Evolutionary conservation across 305 asterid species (phyloP), one percentile per base, ranked within the genome.

Genomic region (Lippia alba): DNA sequence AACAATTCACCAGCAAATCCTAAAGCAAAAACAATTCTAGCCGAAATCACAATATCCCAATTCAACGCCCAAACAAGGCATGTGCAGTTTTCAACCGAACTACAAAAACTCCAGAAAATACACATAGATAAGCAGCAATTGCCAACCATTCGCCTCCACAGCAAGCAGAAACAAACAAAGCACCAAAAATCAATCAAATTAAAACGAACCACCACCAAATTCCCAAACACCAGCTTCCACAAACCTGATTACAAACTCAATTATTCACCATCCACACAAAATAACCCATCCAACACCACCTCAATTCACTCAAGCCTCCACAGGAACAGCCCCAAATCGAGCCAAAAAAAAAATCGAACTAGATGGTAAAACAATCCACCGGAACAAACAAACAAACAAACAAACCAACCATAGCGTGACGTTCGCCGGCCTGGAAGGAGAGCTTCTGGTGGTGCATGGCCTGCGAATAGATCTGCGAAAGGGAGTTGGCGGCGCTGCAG

Each of bases 401-500:
- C n/a, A n/a, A n/a, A n/a, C n/a, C n/a, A 67, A 87, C 92, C 88
- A 87, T 53, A 36, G 87, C 83, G 75, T 87, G 85, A 10, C 85
- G 88, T 74, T 87, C 90, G 30, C 90, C 90, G 75, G 86, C 83
- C 60, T 84, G 88, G 69, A 87, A 87, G 59, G 87, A 82, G 79
- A 83, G 82, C 0, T 85, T 81, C 75, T 83, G 90, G 56, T 87
- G 88, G 73, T 87, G 75, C 77, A 76, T 82, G 51, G 90, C 84
- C 80, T 84, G 90, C 20, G 87, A 75, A 74, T 87, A 87, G 17
- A 87, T 87, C 87, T 84, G 92, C 12, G 90, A 87, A 45, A 87
- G 83, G 59, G 82, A 75, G 74, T 85, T 87, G 20, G 90, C 90
- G 19, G 85, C 83, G 63, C 84, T 75, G 74, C 85, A 82, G 67